Conservation (phyloP, 257 asterid genomes). For the Fraxinus anomala region DNA sequence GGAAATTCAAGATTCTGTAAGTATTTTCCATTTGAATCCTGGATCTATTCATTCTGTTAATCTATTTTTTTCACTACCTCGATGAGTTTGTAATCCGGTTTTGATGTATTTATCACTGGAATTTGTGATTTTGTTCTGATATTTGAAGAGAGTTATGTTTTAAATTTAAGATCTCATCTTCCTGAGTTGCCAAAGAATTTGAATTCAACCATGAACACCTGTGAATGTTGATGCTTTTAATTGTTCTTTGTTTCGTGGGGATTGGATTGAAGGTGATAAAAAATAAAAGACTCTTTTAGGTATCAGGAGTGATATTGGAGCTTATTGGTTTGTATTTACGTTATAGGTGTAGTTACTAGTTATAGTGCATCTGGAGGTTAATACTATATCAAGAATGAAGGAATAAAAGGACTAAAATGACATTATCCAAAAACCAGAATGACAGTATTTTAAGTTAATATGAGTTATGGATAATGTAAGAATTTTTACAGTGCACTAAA, state of each 20-base stretch:
- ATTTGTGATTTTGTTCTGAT: background rate
- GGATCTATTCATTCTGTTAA: constrained; percentile 14
- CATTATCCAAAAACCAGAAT: background rate
- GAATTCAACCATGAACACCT: background rate
- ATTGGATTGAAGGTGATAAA: background rate
- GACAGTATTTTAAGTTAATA: too few species aligned
- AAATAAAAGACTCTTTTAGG: background rate
- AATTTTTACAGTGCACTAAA: background rate
- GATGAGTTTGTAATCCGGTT: constrained; percentile 9
- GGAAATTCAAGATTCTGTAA: constrained; percentile 96
- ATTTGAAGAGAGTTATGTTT: constrained; percentile 23
- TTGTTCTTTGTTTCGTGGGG: background rate
- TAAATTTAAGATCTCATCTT: background rate
- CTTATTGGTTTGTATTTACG: background rate
- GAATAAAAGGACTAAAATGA: background rate
- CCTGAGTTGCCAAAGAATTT: background rate
- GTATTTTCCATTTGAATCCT: constrained; percentile 24
- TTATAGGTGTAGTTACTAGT: background rate
- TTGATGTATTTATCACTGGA: background rate
- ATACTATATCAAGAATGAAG: background rate
- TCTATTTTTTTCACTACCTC: background rate
- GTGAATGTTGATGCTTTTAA: background rate
- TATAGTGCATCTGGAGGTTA: background rate
- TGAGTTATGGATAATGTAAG: background rate
- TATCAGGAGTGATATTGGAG: background rate